Conservation (phyloP, 2,329 filamentous ascomycete species). For the Fusarium chlamydosporum region DNA sequence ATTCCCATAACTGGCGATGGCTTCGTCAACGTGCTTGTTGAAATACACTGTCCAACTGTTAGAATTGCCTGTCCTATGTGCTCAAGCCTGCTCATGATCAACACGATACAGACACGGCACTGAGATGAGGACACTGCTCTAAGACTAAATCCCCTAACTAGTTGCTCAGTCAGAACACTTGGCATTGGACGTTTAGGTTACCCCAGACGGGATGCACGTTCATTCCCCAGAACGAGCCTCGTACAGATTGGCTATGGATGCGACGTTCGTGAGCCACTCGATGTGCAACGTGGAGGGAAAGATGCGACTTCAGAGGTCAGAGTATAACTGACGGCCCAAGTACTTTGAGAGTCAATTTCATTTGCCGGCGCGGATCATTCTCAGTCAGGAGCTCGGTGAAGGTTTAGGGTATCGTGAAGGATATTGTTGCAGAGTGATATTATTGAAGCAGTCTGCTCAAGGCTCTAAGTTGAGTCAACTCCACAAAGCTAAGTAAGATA, state of each 20-base stretch:
- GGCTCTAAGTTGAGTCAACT: constrained; percentile 22
- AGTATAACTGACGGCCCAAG: constrained; percentile 20
- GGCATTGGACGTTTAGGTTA: constrained; percentile 35
- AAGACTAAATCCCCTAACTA: constrained; percentile 12
- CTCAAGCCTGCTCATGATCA: constrained; percentile 6
- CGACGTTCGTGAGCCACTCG: constrained; percentile 45
- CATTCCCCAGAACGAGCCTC: constrained; percentile 37
- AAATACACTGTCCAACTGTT: neutral
- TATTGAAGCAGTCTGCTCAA: constrained; percentile 29
- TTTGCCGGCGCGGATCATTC: constrained; percentile 35
- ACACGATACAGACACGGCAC: constrained; percentile 3
- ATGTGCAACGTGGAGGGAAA: constrained; percentile 47
- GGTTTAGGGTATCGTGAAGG: constrained; percentile 20
- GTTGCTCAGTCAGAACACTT: constrained; percentile 29
- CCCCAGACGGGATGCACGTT: constrained; percentile 42
- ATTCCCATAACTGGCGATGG: constrained; percentile 3
- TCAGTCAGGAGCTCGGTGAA: constrained; percentile 37
- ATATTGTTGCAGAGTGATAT: constrained; percentile 18
- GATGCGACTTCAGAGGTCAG: constrained; percentile 39
- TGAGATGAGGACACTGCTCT: constrained; percentile 5
- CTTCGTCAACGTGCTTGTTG: constrained; percentile 1
- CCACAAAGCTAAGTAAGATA: constrained; percentile 24
- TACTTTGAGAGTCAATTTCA: constrained; percentile 14
- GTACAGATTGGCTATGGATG: constrained; percentile 20
- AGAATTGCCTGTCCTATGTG: neutral